phyloP scores from a whole-genome alignment of 108 stramenopile genomes.

The Fistulifera pelliculosa region DNA sequence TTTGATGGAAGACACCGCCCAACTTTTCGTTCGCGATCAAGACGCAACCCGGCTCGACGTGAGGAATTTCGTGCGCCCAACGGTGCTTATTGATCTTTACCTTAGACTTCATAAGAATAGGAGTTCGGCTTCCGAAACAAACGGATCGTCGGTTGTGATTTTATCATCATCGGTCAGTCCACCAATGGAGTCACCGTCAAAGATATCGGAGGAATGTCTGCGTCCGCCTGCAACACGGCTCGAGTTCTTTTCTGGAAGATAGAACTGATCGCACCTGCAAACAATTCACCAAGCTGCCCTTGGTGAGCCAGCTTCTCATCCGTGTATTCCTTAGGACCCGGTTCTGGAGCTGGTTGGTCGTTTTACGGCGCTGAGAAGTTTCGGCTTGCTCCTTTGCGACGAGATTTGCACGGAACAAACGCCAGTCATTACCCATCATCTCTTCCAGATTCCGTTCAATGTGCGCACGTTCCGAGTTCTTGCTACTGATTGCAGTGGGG shows the following conservation, averaged over 20 bases:
- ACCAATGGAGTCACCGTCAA: conserved; percentile 55
- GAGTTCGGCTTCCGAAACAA: conserved; percentile 67
- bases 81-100: conserved; percentile 60
- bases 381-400: conserved; percentile 60
- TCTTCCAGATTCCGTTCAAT: conserved; percentile 71
- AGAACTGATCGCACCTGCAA: conserved; percentile 63
- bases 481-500: conserved; percentile 2
- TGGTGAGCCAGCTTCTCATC: conserved; percentile 35
- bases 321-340: neutral
- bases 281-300: conserved; percentile 51
- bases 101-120: conserved; percentile 47
- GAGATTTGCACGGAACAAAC: conserved; percentile 75
- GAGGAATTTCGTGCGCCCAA: conserved; percentile 74
- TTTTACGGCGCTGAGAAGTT: conserved; percentile 4
- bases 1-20: conserved; percentile 84
- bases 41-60: conserved; percentile 79
- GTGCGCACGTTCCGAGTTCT: conserved; percentile 68
- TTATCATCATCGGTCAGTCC: conserved; percentile 20
- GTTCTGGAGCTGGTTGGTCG: neutral
- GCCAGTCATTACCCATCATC: conserved; percentile 79
- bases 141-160: conserved; percentile 55
- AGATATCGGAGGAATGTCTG: conserved; percentile 24
- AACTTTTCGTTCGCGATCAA: conserved; percentile 82
- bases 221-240: neutral
- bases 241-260: conserved; percentile 44